Evolutionary conservation across 495 filamentous ascomycete species (phyloP).

Genomic region (Neurospora sp.): DNA sequence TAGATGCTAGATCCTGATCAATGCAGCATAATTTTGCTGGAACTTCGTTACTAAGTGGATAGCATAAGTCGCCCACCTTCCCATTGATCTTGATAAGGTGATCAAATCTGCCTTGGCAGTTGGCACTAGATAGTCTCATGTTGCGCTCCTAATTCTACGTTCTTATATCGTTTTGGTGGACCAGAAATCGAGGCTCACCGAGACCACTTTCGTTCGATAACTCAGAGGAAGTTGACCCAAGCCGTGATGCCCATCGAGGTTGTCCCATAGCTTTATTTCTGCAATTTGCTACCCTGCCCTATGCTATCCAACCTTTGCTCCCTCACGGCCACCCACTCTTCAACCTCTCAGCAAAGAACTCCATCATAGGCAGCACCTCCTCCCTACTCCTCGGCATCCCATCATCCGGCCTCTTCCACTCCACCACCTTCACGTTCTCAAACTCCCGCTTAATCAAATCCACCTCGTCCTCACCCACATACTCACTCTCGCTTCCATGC

Average conservation of each 20-base stretch:
- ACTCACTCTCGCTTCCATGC: conserved; percentile 51
- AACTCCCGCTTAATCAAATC: conserved; percentile 56
- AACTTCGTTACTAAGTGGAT: not conserved
- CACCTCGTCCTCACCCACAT: conserved; percentile 53
- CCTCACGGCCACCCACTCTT: conserved; percentile 8
- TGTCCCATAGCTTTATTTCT: too few relatives aligned
- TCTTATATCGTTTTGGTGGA: too few relatives aligned
- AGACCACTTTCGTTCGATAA: too few relatives aligned
- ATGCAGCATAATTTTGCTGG: not conserved
- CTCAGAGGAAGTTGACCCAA: too few relatives aligned
- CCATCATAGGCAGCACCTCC: conserved; percentile 89
- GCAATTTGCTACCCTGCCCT: too few relatives aligned
- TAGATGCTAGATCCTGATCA: not conserved
- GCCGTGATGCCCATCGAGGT: too few relatives aligned
- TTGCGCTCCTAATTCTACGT: too few relatives aligned
- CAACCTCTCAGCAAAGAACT: conserved; percentile 75
- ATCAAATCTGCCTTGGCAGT: too few relatives aligned
- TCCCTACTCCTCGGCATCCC: conserved; percentile 74
- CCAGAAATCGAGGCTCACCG: too few relatives aligned
- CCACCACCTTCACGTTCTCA: conserved; percentile 58
- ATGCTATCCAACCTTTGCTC: not conserved
- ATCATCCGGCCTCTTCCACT: conserved; percentile 67
- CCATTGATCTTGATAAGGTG: too few relatives aligned
- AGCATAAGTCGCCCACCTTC: too few relatives aligned
- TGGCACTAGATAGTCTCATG: too few relatives aligned